Conservation (phyloP, 345 rosid species). For the Euphorbia lathyris region DNA sequence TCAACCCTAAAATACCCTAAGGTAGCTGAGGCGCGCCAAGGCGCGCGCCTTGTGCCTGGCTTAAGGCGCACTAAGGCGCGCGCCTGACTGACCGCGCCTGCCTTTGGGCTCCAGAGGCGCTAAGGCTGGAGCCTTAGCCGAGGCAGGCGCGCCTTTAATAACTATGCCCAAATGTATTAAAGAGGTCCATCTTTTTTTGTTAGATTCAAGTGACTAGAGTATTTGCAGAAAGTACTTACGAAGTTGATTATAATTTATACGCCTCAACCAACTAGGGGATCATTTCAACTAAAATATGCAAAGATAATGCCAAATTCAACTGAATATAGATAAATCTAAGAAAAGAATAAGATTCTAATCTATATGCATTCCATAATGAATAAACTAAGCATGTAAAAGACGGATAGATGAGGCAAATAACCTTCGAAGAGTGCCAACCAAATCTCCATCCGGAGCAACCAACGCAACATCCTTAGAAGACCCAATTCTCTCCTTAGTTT, state of each 20-base stretch:
- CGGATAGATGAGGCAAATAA: slow-evolving; percentile 4
- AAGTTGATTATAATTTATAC: not conserved
- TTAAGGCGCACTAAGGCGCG: too few species aligned
- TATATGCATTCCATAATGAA: not conserved
- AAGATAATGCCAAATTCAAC: not conserved
- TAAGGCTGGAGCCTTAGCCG: too few species aligned
- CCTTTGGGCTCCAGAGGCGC: too few species aligned
- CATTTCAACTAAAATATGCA: not conserved
- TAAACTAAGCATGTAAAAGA: too few species aligned
- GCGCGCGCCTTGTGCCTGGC: too few species aligned
- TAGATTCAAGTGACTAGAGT: not conserved
- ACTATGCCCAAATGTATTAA: not conserved
- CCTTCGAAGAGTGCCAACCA: slow-evolving; percentile 77
- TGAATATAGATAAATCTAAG: not conserved
- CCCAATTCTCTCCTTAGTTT: slow-evolving; percentile 65
- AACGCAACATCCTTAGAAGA: slow-evolving; percentile 50
- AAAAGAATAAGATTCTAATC: not conserved
- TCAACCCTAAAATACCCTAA: too few species aligned
- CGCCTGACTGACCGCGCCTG: too few species aligned
- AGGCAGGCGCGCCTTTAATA: too few species aligned
- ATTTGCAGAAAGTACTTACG: not conserved
- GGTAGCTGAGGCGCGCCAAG: too few species aligned
- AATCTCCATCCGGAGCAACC: slow-evolving; percentile 54
- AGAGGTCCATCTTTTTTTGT: not conserved
- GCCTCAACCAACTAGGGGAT: not conserved